Conservation (phyloP, 2,329 filamentous ascomycete species). For the Septoria linicola region DNA sequence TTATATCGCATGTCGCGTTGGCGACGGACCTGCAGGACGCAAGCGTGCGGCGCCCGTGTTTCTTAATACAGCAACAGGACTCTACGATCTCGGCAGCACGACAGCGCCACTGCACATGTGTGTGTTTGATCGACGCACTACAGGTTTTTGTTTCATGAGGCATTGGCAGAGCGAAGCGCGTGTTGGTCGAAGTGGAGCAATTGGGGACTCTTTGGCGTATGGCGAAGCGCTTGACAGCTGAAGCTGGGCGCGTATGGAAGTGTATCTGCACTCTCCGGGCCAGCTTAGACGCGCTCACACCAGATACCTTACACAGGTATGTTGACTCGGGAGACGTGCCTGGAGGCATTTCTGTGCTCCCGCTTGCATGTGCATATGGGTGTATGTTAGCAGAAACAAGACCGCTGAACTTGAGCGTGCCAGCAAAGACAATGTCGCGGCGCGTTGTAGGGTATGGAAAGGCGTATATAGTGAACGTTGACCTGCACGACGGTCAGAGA, state of each 20-base stretch:
- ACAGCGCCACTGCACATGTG: background rate
- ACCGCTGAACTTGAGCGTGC: background rate
- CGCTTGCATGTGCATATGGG: too few relatives aligned
- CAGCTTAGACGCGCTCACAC: too few relatives aligned
- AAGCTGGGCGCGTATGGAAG: conserved; percentile 7
- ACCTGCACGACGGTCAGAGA: conserved; percentile 13
- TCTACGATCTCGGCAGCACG: background rate
- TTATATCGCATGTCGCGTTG: background rate
- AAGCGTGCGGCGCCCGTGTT: conserved; percentile 12
- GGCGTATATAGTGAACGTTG: background rate
- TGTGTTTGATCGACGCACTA: conserved; percentile 8
- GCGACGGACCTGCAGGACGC: conserved; percentile 1
- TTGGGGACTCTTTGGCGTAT: background rate
- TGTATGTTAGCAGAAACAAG: too few relatives aligned
- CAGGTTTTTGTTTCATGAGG: background rate
- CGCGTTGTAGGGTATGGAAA: too few relatives aligned
- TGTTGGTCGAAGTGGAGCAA: background rate
- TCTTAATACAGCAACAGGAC: conserved; percentile 12
- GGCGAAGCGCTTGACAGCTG: background rate
- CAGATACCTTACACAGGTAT: too few relatives aligned
- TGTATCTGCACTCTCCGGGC: too few relatives aligned
- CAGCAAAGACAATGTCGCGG: too few relatives aligned
- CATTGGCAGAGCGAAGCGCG: conserved; percentile 5
- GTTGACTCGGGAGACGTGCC: too few relatives aligned
- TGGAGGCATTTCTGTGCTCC: too few relatives aligned